A percentile compares a stretch with the other conserved stretches of the same genome.
These are phyloP conservation scores for Fusarium pseudoanthophilum DNA, from an alignment of 2,329 filamentous ascomycete genomes.

Conservation along the genomic window DNA sequence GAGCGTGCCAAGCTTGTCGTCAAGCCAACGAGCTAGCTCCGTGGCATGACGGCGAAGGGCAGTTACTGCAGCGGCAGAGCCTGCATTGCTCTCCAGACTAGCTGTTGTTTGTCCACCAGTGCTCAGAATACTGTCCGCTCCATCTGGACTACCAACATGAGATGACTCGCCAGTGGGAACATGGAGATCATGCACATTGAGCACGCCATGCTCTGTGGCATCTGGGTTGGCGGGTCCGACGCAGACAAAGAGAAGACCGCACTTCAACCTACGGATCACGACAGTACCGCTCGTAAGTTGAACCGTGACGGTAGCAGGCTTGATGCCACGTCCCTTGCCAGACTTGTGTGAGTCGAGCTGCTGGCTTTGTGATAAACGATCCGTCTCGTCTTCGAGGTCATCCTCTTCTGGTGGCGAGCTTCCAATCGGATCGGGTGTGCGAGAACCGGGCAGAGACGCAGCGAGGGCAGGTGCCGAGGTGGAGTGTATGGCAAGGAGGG, in stretches of 20 bases:
- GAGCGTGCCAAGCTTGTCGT: slow-evolving; percentile 67
- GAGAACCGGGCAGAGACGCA: slow-evolving; percentile 54
- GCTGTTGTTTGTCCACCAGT: slow-evolving; percentile 58
- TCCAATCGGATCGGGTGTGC: slow-evolving; percentile 43
- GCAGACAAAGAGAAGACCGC: slow-evolving; percentile 71
- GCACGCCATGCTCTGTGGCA: slow-evolving; percentile 32
- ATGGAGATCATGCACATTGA: slow-evolving; percentile 32
- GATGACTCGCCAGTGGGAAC: slow-evolving; percentile 48
- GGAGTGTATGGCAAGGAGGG: slow-evolving; percentile 68
- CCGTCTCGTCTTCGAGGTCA: slow-evolving; percentile 43
- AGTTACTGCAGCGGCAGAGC: slow-evolving; percentile 59
- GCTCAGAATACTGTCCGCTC: slow-evolving; percentile 60
- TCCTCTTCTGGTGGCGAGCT: slow-evolving; percentile 41
- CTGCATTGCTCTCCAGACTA: slow-evolving; percentile 52
- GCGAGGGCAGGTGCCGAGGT: slow-evolving; percentile 55
- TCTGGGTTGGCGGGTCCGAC: slow-evolving; percentile 60
- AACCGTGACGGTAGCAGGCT: slow-evolving; percentile 62
- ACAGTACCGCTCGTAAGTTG: slow-evolving; percentile 69
- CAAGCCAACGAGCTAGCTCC: slow-evolving; percentile 68
- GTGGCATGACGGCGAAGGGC: slow-evolving; percentile 66
- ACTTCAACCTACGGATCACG: slow-evolving; percentile 66
- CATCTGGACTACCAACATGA: slow-evolving; percentile 53
- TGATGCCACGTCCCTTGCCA: slow-evolving; percentile 40
- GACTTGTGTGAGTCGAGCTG: slow-evolving; percentile 36
- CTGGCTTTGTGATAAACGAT: slow-evolving; percentile 41